Conservation (phyloP, 352 stramenopile genomes). For the Pythium brassicae region DNA sequence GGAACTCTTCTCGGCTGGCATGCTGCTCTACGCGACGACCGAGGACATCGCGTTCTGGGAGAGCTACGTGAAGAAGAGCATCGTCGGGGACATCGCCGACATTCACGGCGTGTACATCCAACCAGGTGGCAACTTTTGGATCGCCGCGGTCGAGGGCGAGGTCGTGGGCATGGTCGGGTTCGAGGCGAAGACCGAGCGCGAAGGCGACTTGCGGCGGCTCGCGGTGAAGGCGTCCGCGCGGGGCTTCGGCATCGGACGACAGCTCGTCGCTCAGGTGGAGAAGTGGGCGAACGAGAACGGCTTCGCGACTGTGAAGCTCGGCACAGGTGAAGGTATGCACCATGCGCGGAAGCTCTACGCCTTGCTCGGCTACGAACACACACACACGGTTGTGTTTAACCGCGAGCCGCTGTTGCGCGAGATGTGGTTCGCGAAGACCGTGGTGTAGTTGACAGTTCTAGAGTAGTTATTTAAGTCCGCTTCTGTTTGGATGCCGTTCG, state of each 20-base stretch:
- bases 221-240: constrained; percentile 18
- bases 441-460: no score
- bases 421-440: constrained; percentile 1
- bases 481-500: no score
- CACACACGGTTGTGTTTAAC: constrained; percentile 3
- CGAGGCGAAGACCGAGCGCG: constrained; percentile 16
- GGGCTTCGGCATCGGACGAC: constrained; percentile 18
- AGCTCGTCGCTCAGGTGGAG: constrained; percentile 19
- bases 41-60: constrained; percentile 17
- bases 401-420: constrained; percentile 3
- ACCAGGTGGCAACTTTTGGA: constrained; percentile 41
- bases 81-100: constrained; percentile 30
- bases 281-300: constrained; percentile 11
- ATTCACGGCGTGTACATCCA: constrained; percentile 29
- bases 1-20: constrained; percentile 32
- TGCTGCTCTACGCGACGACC: constrained; percentile 33
- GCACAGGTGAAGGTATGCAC: constrained; percentile 14
- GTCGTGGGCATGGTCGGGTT: constrained; percentile 14
- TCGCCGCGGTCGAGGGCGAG: constrained; percentile 15
- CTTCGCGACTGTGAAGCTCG: constrained; percentile 12
- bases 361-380: constrained; percentile 8
- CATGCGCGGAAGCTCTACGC: constrained; percentile 9
- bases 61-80: constrained; percentile 26
- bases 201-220: constrained; percentile 24
- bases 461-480: no score